Conservation (phyloP, 176 grass and related monocot species). For the Neostapfia colusana region DNA sequence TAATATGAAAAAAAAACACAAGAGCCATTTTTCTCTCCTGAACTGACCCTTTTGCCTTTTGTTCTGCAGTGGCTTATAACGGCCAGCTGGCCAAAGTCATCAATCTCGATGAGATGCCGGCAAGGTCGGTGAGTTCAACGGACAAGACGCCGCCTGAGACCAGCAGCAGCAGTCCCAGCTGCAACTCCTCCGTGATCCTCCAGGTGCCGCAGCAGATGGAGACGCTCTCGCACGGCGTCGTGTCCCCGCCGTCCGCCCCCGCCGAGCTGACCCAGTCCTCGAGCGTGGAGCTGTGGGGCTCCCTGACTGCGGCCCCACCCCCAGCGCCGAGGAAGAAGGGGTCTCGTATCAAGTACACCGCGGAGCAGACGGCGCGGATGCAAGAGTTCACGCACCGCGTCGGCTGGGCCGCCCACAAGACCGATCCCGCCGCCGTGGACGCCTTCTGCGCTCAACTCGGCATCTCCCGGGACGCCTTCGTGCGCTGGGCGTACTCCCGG, state of each 20-base stretch:
- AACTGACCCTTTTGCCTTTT: background rate
- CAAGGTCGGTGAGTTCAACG: conserved; percentile 15
- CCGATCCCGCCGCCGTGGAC: conserved; percentile 48
- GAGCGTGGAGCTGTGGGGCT: too few species aligned
- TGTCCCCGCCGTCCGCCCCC: background rate
- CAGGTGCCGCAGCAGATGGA: background rate
- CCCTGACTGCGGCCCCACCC: background rate
- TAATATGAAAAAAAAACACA: too few species aligned
- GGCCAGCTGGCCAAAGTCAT: background rate
- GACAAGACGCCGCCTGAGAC: conserved; percentile 3
- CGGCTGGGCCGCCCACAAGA: conserved; percentile 65
- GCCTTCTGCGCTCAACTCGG: conserved; percentile 63
- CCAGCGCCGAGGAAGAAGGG: background rate
- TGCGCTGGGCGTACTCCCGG: conserved; percentile 71
- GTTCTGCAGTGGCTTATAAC: background rate
- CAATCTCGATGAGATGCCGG: background rate
- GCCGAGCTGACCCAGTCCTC: background rate
- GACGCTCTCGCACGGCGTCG: too few species aligned
- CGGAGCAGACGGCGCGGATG: conserved; percentile 43
- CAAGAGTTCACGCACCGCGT: conserved; percentile 60
- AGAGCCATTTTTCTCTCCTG: background rate
- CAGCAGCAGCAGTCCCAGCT: background rate
- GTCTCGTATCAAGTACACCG: background rate
- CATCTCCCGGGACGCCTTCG: conserved; percentile 56
- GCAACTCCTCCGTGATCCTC: background rate